Evolutionary conservation across 2,329 filamentous ascomycete genomes (phyloP).

Genomic region (Penicillium sp.): DNA sequence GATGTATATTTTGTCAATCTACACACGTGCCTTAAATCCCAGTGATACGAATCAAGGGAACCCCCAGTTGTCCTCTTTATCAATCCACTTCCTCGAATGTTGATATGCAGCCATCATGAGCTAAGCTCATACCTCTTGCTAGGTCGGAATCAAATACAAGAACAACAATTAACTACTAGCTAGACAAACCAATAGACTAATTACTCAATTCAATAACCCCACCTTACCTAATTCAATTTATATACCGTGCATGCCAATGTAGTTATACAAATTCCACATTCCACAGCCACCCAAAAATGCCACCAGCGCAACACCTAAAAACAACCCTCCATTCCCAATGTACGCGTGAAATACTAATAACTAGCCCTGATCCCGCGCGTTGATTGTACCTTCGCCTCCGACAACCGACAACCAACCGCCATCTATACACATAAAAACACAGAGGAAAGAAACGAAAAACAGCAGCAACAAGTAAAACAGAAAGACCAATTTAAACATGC

Average conservation of each 20-base stretch:
- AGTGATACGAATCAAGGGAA: background rate
- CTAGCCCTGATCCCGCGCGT: background rate
- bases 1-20: too few relatives aligned
- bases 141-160: background rate
- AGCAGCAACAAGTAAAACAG: background rate
- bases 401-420: background rate
- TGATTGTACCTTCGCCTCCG: background rate
- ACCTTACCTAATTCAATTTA: background rate
- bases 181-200: background rate
- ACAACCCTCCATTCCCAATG: background rate
- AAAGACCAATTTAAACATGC: conserved; percentile 13
- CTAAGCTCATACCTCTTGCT: background rate
- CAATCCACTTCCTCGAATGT: background rate
- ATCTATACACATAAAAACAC: background rate
- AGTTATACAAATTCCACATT: background rate
- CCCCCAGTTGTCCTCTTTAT: background rate
- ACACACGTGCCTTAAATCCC: background rate
- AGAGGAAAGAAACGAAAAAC: background rate
- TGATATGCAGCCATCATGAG: background rate
- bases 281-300: conserved; percentile 1
- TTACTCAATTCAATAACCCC: background rate
- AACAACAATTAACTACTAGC: too few relatives aligned
- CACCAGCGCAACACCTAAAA: background rate
- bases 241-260: background rate
- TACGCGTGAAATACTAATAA: conserved; percentile 1